Evolutionary conservation across 257 asterid genomes (phyloP).

Genomic region (Phtheirospermum japonicum): DNA sequence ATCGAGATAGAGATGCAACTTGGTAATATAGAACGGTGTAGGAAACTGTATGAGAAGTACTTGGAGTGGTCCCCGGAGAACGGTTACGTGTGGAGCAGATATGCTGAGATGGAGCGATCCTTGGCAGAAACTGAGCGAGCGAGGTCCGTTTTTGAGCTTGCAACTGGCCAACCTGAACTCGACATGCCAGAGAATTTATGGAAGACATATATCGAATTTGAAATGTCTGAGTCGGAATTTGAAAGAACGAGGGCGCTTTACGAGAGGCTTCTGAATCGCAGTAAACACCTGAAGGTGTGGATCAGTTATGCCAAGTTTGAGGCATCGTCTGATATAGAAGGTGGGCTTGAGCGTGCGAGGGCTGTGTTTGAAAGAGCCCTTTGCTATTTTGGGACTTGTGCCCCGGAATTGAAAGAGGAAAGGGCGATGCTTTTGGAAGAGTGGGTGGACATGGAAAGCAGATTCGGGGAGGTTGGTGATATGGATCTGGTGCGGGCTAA

Average conservation of each 20-base stretch:
- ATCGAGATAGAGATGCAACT: slow-evolving; percentile 91
- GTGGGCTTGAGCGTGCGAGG: slow-evolving; percentile 74
- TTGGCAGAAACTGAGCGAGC: slow-evolving; percentile 89
- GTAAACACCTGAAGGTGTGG: slow-evolving; percentile 97
- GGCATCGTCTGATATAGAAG: slow-evolving; percentile 53
- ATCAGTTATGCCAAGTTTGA: slow-evolving; percentile 93
- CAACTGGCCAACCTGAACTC: slow-evolving; percentile 89
- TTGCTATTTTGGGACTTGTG: slow-evolving; percentile 60
- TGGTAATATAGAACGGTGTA: slow-evolving; percentile 83
- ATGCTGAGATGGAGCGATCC: slow-evolving; percentile 80
- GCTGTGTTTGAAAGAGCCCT: slow-evolving; percentile 83
- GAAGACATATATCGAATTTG: slow-evolving; percentile 98
- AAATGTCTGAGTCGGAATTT: slow-evolving; percentile 73
- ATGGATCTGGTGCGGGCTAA: slow-evolving; percentile 63
- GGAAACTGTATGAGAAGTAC: slow-evolving; percentile 79
- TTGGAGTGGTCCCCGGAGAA: slow-evolving; percentile 92
- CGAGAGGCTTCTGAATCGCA: slow-evolving; percentile 86
- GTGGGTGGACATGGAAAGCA: slow-evolving; percentile 70
- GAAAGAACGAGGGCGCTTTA: slow-evolving; percentile 84
- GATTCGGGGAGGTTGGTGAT: slow-evolving; percentile 80
- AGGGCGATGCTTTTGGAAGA: slow-evolving; percentile 91
- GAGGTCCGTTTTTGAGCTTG: slow-evolving; percentile 88
- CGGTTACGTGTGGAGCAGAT: slow-evolving; percentile 95
- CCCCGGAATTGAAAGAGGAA: slow-evolving; percentile 89
- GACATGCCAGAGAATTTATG: slow-evolving; percentile 96